Evolutionary conservation across 495 filamentous ascomycete species (phyloP).

Genomic region (Recurvomyces mirabilis): DNA sequence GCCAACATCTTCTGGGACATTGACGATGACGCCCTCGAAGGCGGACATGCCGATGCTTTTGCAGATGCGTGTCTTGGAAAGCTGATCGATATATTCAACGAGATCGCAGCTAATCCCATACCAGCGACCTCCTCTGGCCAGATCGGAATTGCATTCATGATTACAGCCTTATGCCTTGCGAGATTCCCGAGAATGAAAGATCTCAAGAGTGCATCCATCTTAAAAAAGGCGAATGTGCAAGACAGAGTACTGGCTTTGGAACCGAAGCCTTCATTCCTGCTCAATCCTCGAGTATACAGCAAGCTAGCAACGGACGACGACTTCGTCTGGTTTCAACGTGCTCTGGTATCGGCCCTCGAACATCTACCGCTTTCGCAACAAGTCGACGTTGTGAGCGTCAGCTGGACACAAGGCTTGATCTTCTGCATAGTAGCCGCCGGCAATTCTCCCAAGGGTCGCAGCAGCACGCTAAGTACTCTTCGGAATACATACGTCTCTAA

Average conservation of each 20-base stretch:
- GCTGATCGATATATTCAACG: conserved; percentile 61
- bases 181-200: conserved; percentile 37
- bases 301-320: conserved; percentile 65
- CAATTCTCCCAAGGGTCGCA: conserved; percentile 47
- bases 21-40: conserved; percentile 33
- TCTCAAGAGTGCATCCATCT: conserved; percentile 32
- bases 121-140: conserved; percentile 66
- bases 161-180: conserved; percentile 46
- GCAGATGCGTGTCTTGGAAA: conserved; percentile 50
- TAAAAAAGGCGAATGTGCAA: conserved; percentile 49
- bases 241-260: conserved; percentile 51
- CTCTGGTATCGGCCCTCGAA: conserved; percentile 50
- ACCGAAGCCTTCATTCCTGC: conserved; percentile 72
- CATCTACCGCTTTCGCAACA: conserved; percentile 26
- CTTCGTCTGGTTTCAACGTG: conserved; percentile 60
- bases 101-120: conserved; percentile 63
- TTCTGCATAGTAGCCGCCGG: conserved; percentile 56
- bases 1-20: conserved; percentile 58
- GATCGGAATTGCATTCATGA: conserved; percentile 60
- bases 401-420: conserved; percentile 75
- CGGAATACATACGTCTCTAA: conserved; percentile 45
- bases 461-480: conserved; percentile 46
- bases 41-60: conserved; percentile 36
- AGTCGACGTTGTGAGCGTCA: conserved; percentile 8
- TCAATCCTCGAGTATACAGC: conserved; percentile 72